These are phyloP conservation scores for Lipomyces starkeyi DNA, from an alignment of 805 yeast species.

Conservation along the genomic window DNA sequence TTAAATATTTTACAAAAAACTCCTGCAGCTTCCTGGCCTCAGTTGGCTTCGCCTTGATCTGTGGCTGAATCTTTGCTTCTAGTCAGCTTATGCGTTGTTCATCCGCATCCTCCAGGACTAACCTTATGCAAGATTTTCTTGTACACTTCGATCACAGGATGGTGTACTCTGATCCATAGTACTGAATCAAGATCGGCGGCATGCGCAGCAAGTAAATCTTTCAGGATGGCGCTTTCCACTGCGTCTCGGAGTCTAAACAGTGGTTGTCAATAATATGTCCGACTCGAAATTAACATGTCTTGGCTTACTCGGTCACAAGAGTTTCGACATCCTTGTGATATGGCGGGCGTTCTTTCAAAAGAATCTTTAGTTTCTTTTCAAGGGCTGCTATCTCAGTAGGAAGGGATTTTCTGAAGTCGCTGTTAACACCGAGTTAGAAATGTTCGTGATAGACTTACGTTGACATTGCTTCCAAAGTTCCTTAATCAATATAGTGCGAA, in stretches of 20 bases:
- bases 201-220: constrained; percentile 21
- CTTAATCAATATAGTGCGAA: neutral
- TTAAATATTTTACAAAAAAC: constrained; percentile 29
- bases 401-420: neutral
- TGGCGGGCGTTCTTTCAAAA: constrained; percentile 24
- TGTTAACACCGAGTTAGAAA: neutral
- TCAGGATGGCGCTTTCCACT: constrained; percentile 10
- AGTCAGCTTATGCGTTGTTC: neutral
- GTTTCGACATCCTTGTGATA: constrained; percentile 28
- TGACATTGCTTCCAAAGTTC: neutral
- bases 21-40: constrained; percentile 35
- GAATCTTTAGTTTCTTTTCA: constrained; percentile 8
- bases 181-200: constrained; percentile 24
- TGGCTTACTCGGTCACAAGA: constrained; percentile 23
- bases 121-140: constrained; percentile 28
- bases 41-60: constrained; percentile 18
- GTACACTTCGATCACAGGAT: constrained; percentile 29
- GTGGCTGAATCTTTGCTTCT: constrained; percentile 20
- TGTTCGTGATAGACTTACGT: neutral
- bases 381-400: constrained; percentile 6
- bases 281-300: neutral
- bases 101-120: neutral
- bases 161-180: constrained; percentile 26
- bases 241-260: constrained; percentile 23
- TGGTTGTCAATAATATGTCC: neutral